phyloP scores from a whole-genome alignment of 2,329 filamentous ascomycete species.

The Thielaviopsis punctulata region DNA sequence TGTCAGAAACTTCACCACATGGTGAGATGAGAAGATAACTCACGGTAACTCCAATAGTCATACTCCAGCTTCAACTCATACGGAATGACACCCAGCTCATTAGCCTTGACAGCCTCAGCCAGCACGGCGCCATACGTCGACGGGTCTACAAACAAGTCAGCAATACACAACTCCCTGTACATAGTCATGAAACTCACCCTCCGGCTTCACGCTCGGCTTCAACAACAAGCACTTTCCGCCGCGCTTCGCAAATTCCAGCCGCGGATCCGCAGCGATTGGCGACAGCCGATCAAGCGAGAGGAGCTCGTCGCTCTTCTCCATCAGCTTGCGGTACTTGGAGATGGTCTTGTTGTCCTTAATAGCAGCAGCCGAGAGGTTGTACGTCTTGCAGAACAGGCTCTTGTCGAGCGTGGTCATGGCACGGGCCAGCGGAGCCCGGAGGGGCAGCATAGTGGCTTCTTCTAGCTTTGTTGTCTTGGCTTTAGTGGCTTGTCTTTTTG shows the following conservation, averaged over 20 bases:
- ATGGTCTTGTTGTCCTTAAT: constrained; percentile 63
- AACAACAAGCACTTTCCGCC: constrained; percentile 47
- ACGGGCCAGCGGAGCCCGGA: constrained; percentile 67
- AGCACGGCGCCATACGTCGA: constrained; percentile 63
- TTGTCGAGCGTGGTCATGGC: constrained; percentile 68
- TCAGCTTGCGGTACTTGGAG: constrained; percentile 46
- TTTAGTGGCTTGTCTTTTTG: neutral
- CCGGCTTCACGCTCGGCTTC: constrained; percentile 34
- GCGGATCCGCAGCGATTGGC: constrained; percentile 46
- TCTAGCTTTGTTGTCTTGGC: constrained; percentile 9
- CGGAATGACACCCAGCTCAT: constrained; percentile 54
- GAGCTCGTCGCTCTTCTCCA: constrained; percentile 49
- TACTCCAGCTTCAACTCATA: constrained; percentile 67
- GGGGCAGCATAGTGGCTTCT: constrained; percentile 34
- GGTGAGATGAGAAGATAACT: constrained; percentile 15
- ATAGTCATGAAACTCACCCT: constrained; percentile 22
- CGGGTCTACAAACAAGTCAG: constrained; percentile 31
- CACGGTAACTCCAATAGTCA: constrained; percentile 70
- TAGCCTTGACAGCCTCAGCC: constrained; percentile 46
- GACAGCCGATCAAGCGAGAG: constrained; percentile 46
- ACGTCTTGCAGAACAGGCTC: constrained; percentile 59
- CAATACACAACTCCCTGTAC: neutral
- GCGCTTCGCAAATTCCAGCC: constrained; percentile 29
- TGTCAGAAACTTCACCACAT: constrained; percentile 13
- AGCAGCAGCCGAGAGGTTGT: constrained; percentile 63